A percentile compares a stretch with the other conserved stretches of the same genome.
Evolutionary conservation across 148 eudicot genomes (phyloP).

Genomic region (Linanthus parryae): DNA sequence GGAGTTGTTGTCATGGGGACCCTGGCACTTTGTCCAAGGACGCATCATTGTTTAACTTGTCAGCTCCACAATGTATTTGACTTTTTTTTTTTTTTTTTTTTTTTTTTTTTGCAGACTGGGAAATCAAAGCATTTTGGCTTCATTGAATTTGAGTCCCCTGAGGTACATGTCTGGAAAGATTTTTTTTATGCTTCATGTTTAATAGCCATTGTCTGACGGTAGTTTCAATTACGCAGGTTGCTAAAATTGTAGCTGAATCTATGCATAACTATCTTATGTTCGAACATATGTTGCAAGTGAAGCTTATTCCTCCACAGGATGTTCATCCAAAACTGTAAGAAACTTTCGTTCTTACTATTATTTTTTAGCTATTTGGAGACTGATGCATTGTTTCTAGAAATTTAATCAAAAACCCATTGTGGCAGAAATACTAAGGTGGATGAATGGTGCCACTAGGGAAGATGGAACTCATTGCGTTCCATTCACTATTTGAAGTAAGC

Average conservation of each 20-base stretch:
- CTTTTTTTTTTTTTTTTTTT: slow-evolving; percentile 5
- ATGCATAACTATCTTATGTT: slow-evolving; percentile 90
- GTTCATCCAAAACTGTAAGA: slow-evolving; percentile 85
- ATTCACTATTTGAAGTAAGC: no score
- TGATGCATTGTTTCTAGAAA: no score
- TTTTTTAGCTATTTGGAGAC: no score
- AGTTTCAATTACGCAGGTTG: slow-evolving; percentile 47
- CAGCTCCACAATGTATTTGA: background rate
- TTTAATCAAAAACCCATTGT: no score
- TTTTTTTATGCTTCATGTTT: background rate
- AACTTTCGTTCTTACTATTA: no score
- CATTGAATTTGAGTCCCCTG: slow-evolving; percentile 86
- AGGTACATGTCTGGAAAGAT: slow-evolving; percentile 33
- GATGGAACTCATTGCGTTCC: no score
- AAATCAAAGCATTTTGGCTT: slow-evolving; percentile 94
- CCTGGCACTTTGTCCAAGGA: background rate
- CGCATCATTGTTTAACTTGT: no score
- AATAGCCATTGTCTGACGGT: background rate
- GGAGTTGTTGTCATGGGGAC: background rate
- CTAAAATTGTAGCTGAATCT: slow-evolving; percentile 80
- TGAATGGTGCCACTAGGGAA: no score
- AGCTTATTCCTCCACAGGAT: slow-evolving; percentile 57
- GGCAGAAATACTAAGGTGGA: no score
- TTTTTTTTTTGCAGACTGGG: slow-evolving; percentile 61
- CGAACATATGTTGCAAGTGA: slow-evolving; percentile 88